Evolutionary conservation across 306 rosid genomes (phyloP).

Genomic region (Oemleria cerasiformis): DNA sequence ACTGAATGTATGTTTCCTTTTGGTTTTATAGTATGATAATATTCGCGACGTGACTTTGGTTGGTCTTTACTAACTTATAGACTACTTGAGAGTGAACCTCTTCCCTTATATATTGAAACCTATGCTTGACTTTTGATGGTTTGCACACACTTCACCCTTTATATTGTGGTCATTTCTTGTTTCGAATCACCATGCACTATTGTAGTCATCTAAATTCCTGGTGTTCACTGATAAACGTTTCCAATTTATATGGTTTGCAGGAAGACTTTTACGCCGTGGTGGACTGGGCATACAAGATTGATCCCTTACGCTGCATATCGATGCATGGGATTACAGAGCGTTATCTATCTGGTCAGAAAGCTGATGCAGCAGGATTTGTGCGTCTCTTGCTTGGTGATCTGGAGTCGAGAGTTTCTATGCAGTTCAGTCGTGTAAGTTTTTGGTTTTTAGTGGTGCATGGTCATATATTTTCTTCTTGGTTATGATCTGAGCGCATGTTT

Average conservation of each 20-base stretch:
- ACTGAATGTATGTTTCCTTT: background rate
- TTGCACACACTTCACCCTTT: background rate
- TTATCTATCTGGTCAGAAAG: constrained; percentile 88
- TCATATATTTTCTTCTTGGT: constrained; percentile 22
- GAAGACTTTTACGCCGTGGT: constrained; percentile 88
- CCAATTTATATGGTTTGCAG: constrained; percentile 46
- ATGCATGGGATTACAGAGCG: constrained; percentile 97
- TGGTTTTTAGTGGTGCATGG: constrained; percentile 19
- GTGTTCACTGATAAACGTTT: constrained; percentile 15
- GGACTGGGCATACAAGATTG: constrained; percentile 97
- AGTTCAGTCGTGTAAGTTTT: constrained; percentile 71
- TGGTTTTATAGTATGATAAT: background rate
- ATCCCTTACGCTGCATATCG: constrained; percentile 93
- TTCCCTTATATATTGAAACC: too few relatives aligned
- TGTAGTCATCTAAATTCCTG: constrained; percentile 14
- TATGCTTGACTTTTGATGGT: too few relatives aligned
- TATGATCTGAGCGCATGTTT: constrained; percentile 23
- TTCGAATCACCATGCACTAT: constrained; percentile 16
- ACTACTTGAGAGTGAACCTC: too few relatives aligned
- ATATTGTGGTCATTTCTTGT: background rate
- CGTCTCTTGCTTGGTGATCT: constrained; percentile 83
- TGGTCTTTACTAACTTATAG: too few relatives aligned
- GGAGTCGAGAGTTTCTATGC: constrained; percentile 75
- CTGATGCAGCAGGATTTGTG: constrained; percentile 94
- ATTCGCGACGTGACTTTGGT: background rate